A percentile compares a stretch with the other conserved stretches of the same genome.
Evolutionary conservation across 331 rosid genomes (phyloP).

Genomic region (Arachis monticola): DNA sequence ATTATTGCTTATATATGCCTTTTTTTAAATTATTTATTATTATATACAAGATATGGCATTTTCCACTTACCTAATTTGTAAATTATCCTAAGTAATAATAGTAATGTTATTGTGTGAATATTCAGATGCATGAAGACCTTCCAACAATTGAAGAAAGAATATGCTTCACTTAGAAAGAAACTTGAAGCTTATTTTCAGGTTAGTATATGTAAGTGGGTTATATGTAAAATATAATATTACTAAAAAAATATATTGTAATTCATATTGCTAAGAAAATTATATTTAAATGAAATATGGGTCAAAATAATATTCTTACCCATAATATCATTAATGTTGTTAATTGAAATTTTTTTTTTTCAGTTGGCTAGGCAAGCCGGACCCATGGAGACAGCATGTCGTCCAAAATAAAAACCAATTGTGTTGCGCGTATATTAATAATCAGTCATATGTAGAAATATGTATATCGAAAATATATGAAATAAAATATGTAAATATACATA

Average conservation of each 20-base stretch:
- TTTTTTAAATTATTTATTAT: neutral
- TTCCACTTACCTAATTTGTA: neutral
- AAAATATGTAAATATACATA: no score
- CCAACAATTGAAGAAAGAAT: conserved; percentile 83
- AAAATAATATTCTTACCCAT: no score
- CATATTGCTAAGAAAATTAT: no score
- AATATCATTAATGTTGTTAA: no score
- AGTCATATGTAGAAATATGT: no score
- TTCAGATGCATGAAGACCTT: conserved; percentile 80
- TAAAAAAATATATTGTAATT: no score
- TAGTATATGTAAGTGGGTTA: conserved; percentile 5
- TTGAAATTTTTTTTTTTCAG: conserved; percentile 45
- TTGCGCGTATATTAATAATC: no score
- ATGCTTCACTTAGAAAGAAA: conserved; percentile 73
- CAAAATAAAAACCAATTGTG: conserved; percentile 43
- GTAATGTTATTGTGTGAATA: conserved; percentile 22
- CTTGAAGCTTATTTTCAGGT: conserved; percentile 98
- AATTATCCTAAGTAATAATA: neutral
- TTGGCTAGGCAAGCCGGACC: conserved; percentile 72
- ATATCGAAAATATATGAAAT: no score
- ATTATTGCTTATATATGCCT: neutral
- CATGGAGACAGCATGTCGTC: conserved; percentile 52
- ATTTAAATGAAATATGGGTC: no score
- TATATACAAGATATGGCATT: neutral
- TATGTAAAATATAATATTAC: neutral